Evolutionary conservation across 176 grass and related monocot genomes (phyloP).

Genomic region (Pharus latifolius): DNA sequence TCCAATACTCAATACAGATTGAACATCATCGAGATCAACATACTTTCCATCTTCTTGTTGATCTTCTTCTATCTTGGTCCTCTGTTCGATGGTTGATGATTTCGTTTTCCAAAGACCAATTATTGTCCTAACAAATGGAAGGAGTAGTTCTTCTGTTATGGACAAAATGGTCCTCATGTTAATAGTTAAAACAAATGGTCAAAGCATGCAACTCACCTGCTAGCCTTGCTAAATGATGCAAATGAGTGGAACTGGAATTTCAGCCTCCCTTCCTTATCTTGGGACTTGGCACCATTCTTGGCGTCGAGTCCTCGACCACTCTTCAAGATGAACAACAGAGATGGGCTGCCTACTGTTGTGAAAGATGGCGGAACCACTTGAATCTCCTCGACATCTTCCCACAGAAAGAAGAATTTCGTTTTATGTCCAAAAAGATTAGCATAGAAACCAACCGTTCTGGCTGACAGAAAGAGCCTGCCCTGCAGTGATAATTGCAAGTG

Average conservation of each 20-base stretch:
- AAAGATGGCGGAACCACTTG: slow-evolving; percentile 63
- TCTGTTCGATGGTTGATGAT: slow-evolving; percentile 36
- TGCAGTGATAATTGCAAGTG: slow-evolving; percentile 13
- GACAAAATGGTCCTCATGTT: not conserved
- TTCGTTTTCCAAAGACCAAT: slow-evolving; percentile 77
- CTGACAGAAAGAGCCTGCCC: slow-evolving; percentile 73
- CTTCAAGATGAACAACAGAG: slow-evolving; percentile 48
- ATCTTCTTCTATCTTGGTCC: slow-evolving; percentile 54
- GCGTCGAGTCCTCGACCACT: slow-evolving; percentile 61
- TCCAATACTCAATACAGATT: slow-evolving; percentile 34
- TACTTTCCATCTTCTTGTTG: slow-evolving; percentile 22
- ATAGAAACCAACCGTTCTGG: slow-evolving; percentile 78
- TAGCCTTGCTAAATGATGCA: slow-evolving; percentile 61
- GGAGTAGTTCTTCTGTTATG: not conserved
- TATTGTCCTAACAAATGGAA: slow-evolving; percentile 39
- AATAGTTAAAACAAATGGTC: not conserved
- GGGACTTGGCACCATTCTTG: slow-evolving; percentile 50
- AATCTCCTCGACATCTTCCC: slow-evolving; percentile 78
- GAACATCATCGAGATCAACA: slow-evolving; percentile 25
- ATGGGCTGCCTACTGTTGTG: slow-evolving; percentile 50
- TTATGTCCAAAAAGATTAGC: slow-evolving; percentile 83
- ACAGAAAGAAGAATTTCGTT: slow-evolving; percentile 92
- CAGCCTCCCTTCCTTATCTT: slow-evolving; percentile 74
- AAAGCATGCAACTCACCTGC: slow-evolving; percentile 24
- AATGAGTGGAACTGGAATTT: slow-evolving; percentile 93